Evolutionary conservation across 192 early-diverging fungal genomes (phyloP).

Genomic region (Coemansia sp.): DNA sequence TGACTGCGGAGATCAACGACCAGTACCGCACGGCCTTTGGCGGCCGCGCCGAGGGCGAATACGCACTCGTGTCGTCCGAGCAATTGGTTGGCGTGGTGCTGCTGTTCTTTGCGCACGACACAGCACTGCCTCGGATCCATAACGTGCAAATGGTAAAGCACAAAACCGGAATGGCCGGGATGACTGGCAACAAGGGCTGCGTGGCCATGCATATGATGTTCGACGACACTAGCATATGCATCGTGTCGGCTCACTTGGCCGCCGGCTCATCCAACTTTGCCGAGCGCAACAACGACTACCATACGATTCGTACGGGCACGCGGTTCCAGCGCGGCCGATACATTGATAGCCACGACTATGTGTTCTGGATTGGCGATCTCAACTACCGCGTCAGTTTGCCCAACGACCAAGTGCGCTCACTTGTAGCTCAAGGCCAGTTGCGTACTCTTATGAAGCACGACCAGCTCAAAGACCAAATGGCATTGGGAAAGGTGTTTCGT

Average conservation of each 20-base stretch:
- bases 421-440: conserved; percentile 50
- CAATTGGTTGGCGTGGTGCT: conserved; percentile 90
- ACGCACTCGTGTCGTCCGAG: conserved; percentile 79
- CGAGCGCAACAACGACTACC: conserved; percentile 84
- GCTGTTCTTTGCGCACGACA: conserved; percentile 79
- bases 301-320: conserved; percentile 73
- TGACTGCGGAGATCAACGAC: conserved; percentile 35
- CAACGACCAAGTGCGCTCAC: conserved; percentile 63
- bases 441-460: conserved; percentile 58
- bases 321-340: conserved; percentile 65
- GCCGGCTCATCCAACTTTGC: conserved; percentile 73
- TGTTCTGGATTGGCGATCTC: conserved; percentile 88
- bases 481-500: conserved; percentile 62
- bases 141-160: conserved; percentile 78
- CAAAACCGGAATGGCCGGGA: conserved; percentile 94
- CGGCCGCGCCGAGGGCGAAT: conserved; percentile 46
- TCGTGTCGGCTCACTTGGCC: conserved; percentile 93
- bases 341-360: conserved; percentile 79
- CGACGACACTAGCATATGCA: conserved; percentile 82
- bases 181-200: conserved; percentile 97
- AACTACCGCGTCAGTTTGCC: conserved; percentile 83
- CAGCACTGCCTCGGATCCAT: conserved; percentile 68
- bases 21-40: conserved; percentile 30
- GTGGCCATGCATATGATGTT: conserved; percentile 87
- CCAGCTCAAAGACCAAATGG: conserved; percentile 64